These are phyloP conservation scores for Heritiera littoralis DNA, from an alignment of 345 rosid genomes.

Conservation along the genomic window DNA sequence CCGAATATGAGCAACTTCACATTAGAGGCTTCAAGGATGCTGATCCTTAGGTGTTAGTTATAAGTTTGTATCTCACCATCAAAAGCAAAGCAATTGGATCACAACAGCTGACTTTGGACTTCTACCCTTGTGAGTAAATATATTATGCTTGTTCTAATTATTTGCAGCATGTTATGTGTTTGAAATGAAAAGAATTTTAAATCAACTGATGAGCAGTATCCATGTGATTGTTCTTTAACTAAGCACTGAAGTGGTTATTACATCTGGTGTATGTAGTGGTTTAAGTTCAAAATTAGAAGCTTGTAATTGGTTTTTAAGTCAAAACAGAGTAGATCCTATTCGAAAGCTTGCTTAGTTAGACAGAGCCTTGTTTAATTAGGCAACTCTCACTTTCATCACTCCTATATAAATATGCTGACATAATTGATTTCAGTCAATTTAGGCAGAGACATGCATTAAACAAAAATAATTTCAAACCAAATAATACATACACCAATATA, in stretches of 20 bases:
- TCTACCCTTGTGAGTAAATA: not conserved
- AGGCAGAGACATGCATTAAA: not conserved
- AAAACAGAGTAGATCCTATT: no score
- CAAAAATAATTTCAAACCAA: not conserved
- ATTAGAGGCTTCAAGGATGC: no score
- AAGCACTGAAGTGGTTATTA: not conserved
- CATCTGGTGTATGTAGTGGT: slow-evolving; percentile 15
- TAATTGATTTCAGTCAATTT: no score
- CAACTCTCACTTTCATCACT: not conserved
- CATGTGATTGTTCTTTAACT: not conserved
- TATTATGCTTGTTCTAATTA: no score
- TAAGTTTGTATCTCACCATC: no score
- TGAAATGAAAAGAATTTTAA: not conserved
- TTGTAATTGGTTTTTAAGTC: no score
- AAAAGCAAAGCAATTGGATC: no score
- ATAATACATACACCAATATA: not conserved
- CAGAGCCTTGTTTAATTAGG: not conserved
- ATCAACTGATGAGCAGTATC: not conserved
- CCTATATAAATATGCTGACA: no score
- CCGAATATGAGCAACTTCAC: slow-evolving; percentile 45
- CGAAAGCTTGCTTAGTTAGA: not conserved
- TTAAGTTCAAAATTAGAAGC: no score
- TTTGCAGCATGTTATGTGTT: not conserved
- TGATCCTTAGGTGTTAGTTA: no score
- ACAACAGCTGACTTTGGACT: not conserved